phyloP scores from a whole-genome alignment of 192 early-diverging fungal species.

The Mortierella antarctica region DNA sequence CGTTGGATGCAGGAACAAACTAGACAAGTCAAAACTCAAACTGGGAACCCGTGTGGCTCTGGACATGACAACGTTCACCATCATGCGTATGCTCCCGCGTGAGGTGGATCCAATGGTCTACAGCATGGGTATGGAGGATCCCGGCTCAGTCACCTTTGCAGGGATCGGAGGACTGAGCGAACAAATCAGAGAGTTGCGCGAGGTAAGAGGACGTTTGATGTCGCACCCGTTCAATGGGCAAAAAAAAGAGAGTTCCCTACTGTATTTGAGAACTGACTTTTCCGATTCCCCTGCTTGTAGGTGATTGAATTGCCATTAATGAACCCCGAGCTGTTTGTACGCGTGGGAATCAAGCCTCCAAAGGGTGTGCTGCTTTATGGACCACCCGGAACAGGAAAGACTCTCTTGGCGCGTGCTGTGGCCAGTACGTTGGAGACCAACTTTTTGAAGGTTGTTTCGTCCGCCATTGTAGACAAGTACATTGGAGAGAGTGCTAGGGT shows the following conservation, averaged over 20 bases:
- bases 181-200: slow-evolving; percentile 97
- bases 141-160: slow-evolving; percentile 94
- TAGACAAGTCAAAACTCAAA: slow-evolving; percentile 95
- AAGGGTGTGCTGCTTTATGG: slow-evolving; percentile 98
- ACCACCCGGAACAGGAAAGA: slow-evolving; percentile 98
- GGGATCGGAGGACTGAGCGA: slow-evolving; percentile 96
- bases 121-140: slow-evolving; percentile 99
- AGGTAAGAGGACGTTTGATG: slow-evolving; percentile 60
- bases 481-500: slow-evolving; percentile 99
- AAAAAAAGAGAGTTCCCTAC: background rate
- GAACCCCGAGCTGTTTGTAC: slow-evolving; percentile 97
- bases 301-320: slow-evolving; percentile 99
- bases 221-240: background rate
- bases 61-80: slow-evolving; percentile 99
- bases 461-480: slow-evolving; percentile 99
- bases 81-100: slow-evolving; percentile 97
- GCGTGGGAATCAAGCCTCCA: slow-evolving; percentile 98
- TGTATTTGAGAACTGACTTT: too few species aligned
- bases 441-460: slow-evolving; percentile 98
- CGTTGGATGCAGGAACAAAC: slow-evolving; percentile 94
- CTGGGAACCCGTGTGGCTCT: slow-evolving; percentile 98
- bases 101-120: slow-evolving; percentile 99
- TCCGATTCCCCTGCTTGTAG: slow-evolving; percentile 29
- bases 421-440: slow-evolving; percentile 98
- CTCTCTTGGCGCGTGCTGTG: slow-evolving; percentile 95